Evolutionary conservation across 768 basidiomycete species (phyloP), one percentile per base, ranked within the genome.

Genomic region (Tulasnella sp.): DNA sequence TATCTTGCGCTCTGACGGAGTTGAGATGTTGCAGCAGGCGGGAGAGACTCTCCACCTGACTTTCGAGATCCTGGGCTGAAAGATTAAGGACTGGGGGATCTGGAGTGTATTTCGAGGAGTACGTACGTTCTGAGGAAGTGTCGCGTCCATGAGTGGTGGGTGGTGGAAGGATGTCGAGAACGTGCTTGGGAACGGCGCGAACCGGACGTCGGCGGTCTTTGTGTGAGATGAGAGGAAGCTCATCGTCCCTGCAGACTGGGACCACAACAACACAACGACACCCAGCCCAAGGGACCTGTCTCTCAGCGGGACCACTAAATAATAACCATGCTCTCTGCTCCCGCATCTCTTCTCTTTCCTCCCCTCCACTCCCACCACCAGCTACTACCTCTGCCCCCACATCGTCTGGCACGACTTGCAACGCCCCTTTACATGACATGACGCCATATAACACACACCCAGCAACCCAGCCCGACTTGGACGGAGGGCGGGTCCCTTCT

Each of bases 171-270:
- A 27, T 27, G 27, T 58, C 31, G 56, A 58, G 31, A 31, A n/a
- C 16, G n/a, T n/a, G 62, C 27, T 68, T 31, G 27, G 62, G 19
- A 68, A 68, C 62, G 62, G 62, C 62, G 62, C 62, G 62, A 27
- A 68, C 27, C 62, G 62, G 62, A 68, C 62, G 62, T 68, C 62
- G 62, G 62, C 62, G 62, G 62, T 68, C 62, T 68, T 68, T 68
- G 62, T 31, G 62, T 68, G 56, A 58, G 56, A 58, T 58, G 56
- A 31, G 62, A 27, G 27, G 62, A 68, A 27, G 62, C n/a, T n/a
- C 36, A 31, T 68, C 27, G 62, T 68, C 62, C 62, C 62, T 68
- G 34, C 27, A 31, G 56, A 58, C 56, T 58, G 56, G 62, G 16
- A 24, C 62, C 62, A 68, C 62, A 68, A 68, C 62, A 36, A 68